Evolutionary conservation across 108 stramenopile genomes (phyloP).

Genomic region (Aurantiochytrium sp.): DNA sequence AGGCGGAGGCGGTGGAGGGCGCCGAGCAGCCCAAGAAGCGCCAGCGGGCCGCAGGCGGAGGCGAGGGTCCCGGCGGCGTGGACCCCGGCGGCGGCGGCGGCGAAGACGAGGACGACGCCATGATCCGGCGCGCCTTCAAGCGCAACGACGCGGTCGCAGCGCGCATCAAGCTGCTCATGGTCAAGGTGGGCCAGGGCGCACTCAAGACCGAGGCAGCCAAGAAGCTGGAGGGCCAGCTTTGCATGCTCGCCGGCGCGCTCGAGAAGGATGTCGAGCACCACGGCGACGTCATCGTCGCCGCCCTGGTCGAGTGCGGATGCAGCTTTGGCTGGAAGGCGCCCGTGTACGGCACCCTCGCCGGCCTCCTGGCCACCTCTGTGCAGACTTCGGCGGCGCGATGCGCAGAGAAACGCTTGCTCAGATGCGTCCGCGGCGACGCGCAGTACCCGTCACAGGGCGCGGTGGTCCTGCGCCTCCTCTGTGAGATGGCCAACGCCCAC

Average conservation of each 20-base stretch:
- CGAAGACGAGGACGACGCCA: neutral
- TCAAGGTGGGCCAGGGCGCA: neutral
- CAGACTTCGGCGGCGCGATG: neutral
- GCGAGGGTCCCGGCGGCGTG: no score
- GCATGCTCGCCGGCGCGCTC: neutral
- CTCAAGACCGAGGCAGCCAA: neutral
- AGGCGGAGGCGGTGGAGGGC: no score
- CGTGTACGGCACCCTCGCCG: constrained; percentile 1
- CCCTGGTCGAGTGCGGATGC: neutral
- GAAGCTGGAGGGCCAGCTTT: neutral
- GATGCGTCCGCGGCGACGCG: neutral
- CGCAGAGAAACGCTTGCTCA: neutral
- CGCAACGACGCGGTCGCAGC: neutral
- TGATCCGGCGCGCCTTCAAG: neutral
- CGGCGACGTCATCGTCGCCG: neutral
- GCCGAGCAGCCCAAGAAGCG: no score
- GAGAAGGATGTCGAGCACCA: neutral
- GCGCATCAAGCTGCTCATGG: neutral
- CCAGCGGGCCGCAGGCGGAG: no score
- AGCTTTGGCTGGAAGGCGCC: constrained; percentile 21
- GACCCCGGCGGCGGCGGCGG: neutral
- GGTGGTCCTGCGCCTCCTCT: neutral
- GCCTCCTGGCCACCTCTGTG: neutral
- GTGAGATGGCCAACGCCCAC: neutral
- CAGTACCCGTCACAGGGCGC: neutral